Evolutionary conservation across 768 basidiomycete genomes (phyloP), one percentile per base, ranked within the genome.

Genomic region (Tylopilus rubrobrunneus): DNA sequence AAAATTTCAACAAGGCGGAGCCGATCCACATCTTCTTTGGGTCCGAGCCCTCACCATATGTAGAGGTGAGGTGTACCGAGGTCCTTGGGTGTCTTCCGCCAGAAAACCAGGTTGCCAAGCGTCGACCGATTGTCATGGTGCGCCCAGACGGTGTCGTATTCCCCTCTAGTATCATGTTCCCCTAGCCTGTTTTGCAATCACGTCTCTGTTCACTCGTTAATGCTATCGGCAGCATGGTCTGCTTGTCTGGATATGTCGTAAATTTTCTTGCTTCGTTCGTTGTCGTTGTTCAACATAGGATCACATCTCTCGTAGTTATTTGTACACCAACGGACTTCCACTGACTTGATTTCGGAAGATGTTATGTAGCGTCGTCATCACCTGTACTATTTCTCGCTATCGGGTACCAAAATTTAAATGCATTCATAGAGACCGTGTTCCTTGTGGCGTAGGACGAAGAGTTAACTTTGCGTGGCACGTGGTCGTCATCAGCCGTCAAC

Each of bases 1-100:
- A 93, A 72, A 89, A 93, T 73, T 92, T 94, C 70, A 83, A 80
- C 65, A 92, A 92, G 76, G 70, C 79, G 37, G 89, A 92, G 54
- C 89, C 91, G 36, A 77, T 90, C 55, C 82, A 79, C 43, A 83
- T 94, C 49, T 94, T 90, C 78, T 92, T 94, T 62, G 92, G 92
- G 40, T 82, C 85, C 25, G 88, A 91, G 69, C 89, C 86, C 49
- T 90, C 89, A 53, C 86, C 87, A n/a, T 88, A 84, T 66, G 87
- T 88, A 57, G 90, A 92, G 73, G 84, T 93, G 63, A 82, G 91
- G 56, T 92, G 92, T 73, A 85, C 85, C 33, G 91, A 94, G 73
- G 89, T 90, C 17, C 71, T 91, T 21, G 89, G 87, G 19, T 91
- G 89, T 62, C 72, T 89, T 41, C 92, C 91, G 15, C 87, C 88